Conservation (phyloP, 345 rosid genomes). For the Physaria fendleri region DNA sequence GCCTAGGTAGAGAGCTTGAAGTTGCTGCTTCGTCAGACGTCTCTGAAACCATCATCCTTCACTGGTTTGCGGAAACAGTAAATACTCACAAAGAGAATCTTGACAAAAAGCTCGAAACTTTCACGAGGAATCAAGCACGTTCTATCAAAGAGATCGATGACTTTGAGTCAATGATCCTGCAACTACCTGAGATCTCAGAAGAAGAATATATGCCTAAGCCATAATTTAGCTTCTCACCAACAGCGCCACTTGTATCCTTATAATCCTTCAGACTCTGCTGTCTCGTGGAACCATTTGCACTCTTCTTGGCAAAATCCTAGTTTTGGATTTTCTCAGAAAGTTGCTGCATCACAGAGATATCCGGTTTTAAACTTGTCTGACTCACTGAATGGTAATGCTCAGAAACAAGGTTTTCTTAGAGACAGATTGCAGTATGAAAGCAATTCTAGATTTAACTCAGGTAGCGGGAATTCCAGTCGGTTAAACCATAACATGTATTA, state of each 20-base stretch:
- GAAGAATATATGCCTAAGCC: slow-evolving; percentile 39
- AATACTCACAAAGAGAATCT: slow-evolving; percentile 46
- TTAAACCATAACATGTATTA: slow-evolving; percentile 28
- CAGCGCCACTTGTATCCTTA: too few species aligned
- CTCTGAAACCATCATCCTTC: slow-evolving; percentile 34
- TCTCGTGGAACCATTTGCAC: too few species aligned
- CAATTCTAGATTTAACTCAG: slow-evolving; percentile 30
- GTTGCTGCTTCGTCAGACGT: slow-evolving; percentile 17
- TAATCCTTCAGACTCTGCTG: too few species aligned
- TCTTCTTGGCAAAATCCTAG: too few species aligned
- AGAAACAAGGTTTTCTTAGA: slow-evolving; percentile 47
- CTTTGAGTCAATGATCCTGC: slow-evolving; percentile 66
- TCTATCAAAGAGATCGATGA: slow-evolving; percentile 41
- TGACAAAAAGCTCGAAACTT: slow-evolving; percentile 28
- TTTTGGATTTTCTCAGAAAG: slow-evolving; percentile 50
- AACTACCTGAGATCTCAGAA: slow-evolving; percentile 41
- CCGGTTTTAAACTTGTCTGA: slow-evolving; percentile 45
- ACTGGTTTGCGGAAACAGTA: slow-evolving; percentile 62
- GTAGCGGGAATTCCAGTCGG: slow-evolving; percentile 19
- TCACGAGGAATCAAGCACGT: slow-evolving; percentile 3
- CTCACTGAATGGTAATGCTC: slow-evolving; percentile 37
- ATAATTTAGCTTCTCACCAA: too few species aligned
- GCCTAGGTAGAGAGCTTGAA: slow-evolving; percentile 16
- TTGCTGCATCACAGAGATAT: slow-evolving; percentile 41
- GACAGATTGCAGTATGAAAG: slow-evolving; percentile 42